Evolutionary conservation across 306 rosid genomes (phyloP).

Genomic region (Citrullus amarus): DNA sequence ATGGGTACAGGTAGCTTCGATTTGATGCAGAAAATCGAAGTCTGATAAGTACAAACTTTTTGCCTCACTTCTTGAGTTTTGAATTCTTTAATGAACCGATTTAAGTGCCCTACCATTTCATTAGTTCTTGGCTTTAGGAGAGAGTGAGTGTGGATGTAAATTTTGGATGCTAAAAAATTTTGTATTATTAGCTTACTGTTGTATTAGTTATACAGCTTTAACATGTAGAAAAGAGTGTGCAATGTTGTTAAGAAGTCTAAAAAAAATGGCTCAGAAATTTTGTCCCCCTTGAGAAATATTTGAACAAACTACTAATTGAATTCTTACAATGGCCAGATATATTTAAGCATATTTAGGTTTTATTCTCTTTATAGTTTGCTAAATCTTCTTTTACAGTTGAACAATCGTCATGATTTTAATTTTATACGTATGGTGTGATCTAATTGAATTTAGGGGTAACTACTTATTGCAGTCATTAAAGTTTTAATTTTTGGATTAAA

Average conservation of each 20-base stretch:
- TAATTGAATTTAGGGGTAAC: not conserved
- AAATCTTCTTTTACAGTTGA: not conserved
- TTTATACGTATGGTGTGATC: not conserved
- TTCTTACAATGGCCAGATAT: no score
- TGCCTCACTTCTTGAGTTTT: not conserved
- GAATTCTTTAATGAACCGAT: not conserved
- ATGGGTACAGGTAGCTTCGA: slow-evolving; percentile 77
- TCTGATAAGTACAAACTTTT: slow-evolving; percentile 8
- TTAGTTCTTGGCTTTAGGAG: not conserved
- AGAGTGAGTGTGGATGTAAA: not conserved
- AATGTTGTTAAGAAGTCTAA: not conserved
- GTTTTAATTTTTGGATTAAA: no score
- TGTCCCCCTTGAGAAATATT: not conserved
- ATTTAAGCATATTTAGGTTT: not conserved
- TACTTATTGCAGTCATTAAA: no score
- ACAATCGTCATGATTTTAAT: not conserved
- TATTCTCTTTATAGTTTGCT: not conserved
- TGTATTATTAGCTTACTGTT: not conserved
- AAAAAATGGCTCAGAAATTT: not conserved
- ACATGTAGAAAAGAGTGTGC: not conserved
- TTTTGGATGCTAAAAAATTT: not conserved
- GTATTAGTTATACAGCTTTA: not conserved
- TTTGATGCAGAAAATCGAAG: slow-evolving; percentile 51
- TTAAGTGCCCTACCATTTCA: not conserved
- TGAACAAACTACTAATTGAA: not conserved